phyloP scores from a whole-genome alignment of 306 rosid species.

The Cucurbita maxima region DNA sequence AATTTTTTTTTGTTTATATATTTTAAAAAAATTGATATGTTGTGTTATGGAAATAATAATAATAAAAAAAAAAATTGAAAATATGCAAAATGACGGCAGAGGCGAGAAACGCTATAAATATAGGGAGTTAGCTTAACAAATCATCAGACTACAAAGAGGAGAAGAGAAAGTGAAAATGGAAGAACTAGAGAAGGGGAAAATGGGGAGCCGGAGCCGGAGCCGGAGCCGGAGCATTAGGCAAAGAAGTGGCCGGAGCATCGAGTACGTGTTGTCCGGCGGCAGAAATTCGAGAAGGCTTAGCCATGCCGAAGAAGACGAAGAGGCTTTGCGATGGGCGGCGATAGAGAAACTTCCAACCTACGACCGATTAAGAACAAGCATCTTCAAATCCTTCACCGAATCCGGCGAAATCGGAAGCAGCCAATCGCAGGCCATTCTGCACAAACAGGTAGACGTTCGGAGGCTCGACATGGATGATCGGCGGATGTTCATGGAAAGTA shows the following conservation, averaged over 20 bases:
- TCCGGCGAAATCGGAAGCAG: not conserved
- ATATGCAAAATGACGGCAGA: not conserved
- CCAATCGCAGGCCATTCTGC: slow-evolving; percentile 10
- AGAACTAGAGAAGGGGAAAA: not conserved
- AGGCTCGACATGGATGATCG: slow-evolving; percentile 54
- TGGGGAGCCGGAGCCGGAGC: slow-evolving; percentile 32
- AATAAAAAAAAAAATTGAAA: too few relatives aligned
- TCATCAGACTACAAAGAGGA: not conserved
- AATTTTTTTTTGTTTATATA: too few relatives aligned
- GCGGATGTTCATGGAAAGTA: slow-evolving; percentile 46
- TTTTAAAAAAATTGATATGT: too few relatives aligned
- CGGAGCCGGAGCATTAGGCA: slow-evolving; percentile 18
- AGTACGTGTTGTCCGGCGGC: slow-evolving; percentile 39
- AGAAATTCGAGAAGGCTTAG: slow-evolving; percentile 40
- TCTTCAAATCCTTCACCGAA: slow-evolving; percentile 36
- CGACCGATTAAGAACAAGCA: slow-evolving; percentile 64
- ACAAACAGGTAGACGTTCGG: slow-evolving; percentile 60
- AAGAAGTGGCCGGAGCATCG: slow-evolving; percentile 56
- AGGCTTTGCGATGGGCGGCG: slow-evolving; percentile 91
- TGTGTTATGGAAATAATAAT: too few relatives aligned
- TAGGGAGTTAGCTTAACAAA: not conserved
- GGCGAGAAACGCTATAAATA: not conserved
- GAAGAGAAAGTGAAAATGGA: not conserved
- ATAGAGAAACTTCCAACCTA: slow-evolving; percentile 83
- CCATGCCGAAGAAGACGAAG: slow-evolving; percentile 61